Evolutionary conservation across 805 yeast species (phyloP).

Genomic region (Scheffersomyces stipitis): DNA sequence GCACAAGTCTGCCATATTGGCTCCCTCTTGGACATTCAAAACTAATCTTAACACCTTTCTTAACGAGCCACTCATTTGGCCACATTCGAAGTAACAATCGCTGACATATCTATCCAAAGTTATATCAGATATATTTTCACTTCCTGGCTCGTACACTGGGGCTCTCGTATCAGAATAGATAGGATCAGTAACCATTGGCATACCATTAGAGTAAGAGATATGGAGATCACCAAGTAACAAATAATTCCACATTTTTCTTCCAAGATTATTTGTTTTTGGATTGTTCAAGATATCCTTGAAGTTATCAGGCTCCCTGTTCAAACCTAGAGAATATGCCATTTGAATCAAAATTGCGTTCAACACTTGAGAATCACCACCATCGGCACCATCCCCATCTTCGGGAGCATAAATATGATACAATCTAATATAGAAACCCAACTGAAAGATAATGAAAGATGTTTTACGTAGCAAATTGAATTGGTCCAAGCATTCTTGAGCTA

Average conservation of each 20-base stretch:
- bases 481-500: conserved; percentile 55
- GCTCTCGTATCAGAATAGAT: conserved; percentile 11
- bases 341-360: conserved; percentile 49
- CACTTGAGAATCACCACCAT: conserved; percentile 36
- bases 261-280: conserved; percentile 17
- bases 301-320: conserved; percentile 65
- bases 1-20: conserved; percentile 32
- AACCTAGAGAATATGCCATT: conserved; percentile 66
- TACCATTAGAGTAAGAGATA: conserved; percentile 12
- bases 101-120: conserved; percentile 8
- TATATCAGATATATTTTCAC: conserved; percentile 12
- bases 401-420: conserved; percentile 38
- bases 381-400: conserved; percentile 43
- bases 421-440: conserved; percentile 27
- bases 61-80: not conserved
- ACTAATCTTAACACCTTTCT: conserved; percentile 5
- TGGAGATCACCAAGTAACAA: conserved; percentile 12
- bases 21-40: conserved; percentile 7
- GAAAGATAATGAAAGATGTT: conserved; percentile 28
- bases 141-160: conserved; percentile 14
- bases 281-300: conserved; percentile 26
- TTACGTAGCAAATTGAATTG: conserved; percentile 51
- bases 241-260: conserved; percentile 25
- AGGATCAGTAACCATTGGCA: conserved; percentile 8
- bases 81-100: conserved; percentile 9